phyloP scores from a whole-genome alignment of 306 rosid species.

The Datisca glomerata region DNA sequence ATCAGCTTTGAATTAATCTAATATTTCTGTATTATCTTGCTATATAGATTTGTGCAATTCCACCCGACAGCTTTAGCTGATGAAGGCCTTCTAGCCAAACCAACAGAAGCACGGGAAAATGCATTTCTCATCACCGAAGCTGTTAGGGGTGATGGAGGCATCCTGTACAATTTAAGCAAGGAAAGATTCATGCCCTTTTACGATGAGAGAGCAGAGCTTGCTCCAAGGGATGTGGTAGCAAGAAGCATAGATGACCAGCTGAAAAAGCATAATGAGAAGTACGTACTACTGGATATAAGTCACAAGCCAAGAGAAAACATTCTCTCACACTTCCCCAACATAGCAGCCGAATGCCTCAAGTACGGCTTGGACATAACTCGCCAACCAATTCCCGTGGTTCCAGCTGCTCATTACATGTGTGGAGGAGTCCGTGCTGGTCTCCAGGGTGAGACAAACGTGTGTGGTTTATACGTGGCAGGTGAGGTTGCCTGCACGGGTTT shows the following conservation, averaged over 20 bases:
- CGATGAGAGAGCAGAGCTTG: slow-evolving; percentile 92
- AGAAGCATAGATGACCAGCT: slow-evolving; percentile 95
- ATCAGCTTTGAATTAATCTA: neutral
- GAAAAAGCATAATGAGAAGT: slow-evolving; percentile 66
- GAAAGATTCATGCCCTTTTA: slow-evolving; percentile 91
- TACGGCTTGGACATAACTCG: slow-evolving; percentile 74
- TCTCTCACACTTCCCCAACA: slow-evolving; percentile 74
- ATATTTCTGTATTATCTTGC: neutral
- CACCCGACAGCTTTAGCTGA: slow-evolving; percentile 96
- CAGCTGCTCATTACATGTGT: slow-evolving; percentile 97
- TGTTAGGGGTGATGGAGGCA: slow-evolving; percentile 84
- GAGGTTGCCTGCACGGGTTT: slow-evolving; percentile 97
- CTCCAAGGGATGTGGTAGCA: slow-evolving; percentile 95
- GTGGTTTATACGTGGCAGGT: slow-evolving; percentile 78
- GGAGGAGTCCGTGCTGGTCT: slow-evolving; percentile 95
- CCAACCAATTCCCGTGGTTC: slow-evolving; percentile 79
- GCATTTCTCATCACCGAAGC: slow-evolving; percentile 88
- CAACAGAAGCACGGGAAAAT: slow-evolving; percentile 46
- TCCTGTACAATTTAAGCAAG: slow-evolving; percentile 70
- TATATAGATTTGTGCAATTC: slow-evolving; percentile 81
- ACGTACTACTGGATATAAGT: slow-evolving; percentile 77
- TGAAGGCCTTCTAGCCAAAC: slow-evolving; percentile 71
- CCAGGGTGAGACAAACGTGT: slow-evolving; percentile 77
- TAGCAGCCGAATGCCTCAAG: slow-evolving; percentile 62
- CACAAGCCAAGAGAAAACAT: slow-evolving; percentile 62